Percentiles rank a stretch among this genome's conserved stretches.
phyloP scores from a whole-genome alignment of 169 alveolate genomes.

The Babesia ovata region DNA sequence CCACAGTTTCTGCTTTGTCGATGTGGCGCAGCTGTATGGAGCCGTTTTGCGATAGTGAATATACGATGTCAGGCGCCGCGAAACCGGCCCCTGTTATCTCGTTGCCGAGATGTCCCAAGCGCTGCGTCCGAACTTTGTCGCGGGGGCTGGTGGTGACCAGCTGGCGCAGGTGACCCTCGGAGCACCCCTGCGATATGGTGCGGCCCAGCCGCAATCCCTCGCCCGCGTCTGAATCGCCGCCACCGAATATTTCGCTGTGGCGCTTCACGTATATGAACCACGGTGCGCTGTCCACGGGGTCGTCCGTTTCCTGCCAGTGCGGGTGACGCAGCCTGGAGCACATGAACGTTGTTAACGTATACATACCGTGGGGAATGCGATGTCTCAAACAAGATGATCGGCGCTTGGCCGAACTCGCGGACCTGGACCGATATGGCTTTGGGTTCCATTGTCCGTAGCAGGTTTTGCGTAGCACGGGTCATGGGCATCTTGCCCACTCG shows the following conservation, averaged over 20 bases:
- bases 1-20: neutral
- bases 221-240: conserved; percentile 21
- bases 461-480: conserved; percentile 63
- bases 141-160: conserved; percentile 1
- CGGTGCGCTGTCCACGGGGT: conserved; percentile 53
- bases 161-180: conserved; percentile 44
- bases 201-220: conserved; percentile 36
- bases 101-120: conserved; percentile 3
- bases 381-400: conserved; percentile 81
- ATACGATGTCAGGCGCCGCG: conserved; percentile 9
- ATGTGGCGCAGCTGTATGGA: conserved; percentile 4
- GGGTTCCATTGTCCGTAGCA: conserved; percentile 74
- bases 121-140: neutral
- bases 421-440: conserved; percentile 83
- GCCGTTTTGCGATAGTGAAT: conserved; percentile 33
- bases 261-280: conserved; percentile 65
- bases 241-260: conserved; percentile 57
- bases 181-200: conserved; percentile 47
- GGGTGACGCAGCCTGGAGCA: conserved; percentile 37
- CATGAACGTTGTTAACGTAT: neutral
- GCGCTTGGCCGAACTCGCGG: conserved; percentile 90
- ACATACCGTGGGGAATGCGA: conserved; percentile 78
- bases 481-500: conserved; percentile 56
- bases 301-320: conserved; percentile 37
- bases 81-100: conserved; percentile 30